Conservation (phyloP, 148 eudicot genomes). For the Arbutus unedo region DNA sequence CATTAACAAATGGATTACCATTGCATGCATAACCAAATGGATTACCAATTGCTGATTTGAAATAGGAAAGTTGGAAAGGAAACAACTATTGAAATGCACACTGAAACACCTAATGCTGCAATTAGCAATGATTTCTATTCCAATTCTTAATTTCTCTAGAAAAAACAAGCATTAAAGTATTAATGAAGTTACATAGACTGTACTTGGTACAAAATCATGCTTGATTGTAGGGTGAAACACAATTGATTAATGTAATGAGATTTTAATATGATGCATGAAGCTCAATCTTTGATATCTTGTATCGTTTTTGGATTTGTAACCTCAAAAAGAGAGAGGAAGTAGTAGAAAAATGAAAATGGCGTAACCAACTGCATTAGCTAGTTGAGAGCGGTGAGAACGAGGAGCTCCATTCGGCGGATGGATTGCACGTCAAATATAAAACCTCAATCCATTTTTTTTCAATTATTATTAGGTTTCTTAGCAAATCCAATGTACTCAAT, state of each 20-base stretch:
- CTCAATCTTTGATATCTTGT: slow-evolving; percentile 21
- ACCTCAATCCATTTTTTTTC: slow-evolving; percentile 18
- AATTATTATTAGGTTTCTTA: too few species aligned
- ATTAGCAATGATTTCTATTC: slow-evolving; percentile 30
- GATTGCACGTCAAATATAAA: slow-evolving; percentile 24
- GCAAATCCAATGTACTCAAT: too few species aligned
- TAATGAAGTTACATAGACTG: too few species aligned
- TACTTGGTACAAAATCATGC: too few species aligned
- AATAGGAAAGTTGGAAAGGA: slow-evolving; percentile 26
- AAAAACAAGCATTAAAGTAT: background rate
- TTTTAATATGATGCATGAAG: slow-evolving; percentile 29
- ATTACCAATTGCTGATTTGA: slow-evolving; percentile 10
- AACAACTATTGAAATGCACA: slow-evolving; percentile 26
- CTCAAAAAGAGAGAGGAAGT: slow-evolving; percentile 24
- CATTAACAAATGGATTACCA: too few species aligned
- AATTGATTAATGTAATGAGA: slow-evolving; percentile 20
- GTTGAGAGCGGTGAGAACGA: slow-evolving; percentile 27
- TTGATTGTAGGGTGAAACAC: background rate
- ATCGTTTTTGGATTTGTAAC: slow-evolving; percentile 13
- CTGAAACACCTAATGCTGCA: slow-evolving; percentile 33
- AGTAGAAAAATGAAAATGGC: slow-evolving; percentile 32
- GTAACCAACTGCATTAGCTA: slow-evolving; percentile 39
- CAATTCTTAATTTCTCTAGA: slow-evolving; percentile 24
- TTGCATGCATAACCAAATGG: too few species aligned
- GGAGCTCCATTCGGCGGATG: slow-evolving; percentile 30